These are phyloP conservation scores for Venturia pyrina DNA, from an alignment of 2,329 filamentous ascomycete species.

Conservation along the genomic window DNA sequence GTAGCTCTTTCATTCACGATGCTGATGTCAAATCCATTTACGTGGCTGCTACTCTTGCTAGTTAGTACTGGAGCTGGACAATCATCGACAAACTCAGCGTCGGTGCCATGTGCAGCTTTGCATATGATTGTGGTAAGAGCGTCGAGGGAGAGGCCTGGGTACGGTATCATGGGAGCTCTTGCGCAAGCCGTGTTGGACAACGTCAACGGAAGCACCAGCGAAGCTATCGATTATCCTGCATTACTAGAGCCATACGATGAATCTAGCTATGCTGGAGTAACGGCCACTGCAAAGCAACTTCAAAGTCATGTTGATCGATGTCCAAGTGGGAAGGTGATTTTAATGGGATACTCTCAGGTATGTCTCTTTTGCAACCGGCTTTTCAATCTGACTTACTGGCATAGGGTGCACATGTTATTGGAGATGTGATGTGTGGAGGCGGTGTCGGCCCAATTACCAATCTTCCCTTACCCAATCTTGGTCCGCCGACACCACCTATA, in stretches of 20 bases:
- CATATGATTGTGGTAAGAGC: constrained; percentile 6
- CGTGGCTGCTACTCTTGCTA: background rate
- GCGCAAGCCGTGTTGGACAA: background rate
- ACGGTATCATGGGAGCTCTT: constrained; percentile 5
- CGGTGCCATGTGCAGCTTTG: background rate
- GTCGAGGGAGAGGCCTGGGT: background rate
- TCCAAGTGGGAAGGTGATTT: background rate
- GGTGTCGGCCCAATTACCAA: background rate
- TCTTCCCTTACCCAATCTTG: background rate
- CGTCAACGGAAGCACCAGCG: constrained; percentile 1
- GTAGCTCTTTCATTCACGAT: background rate
- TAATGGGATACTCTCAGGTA: constrained; percentile 9
- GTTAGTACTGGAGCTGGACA: background rate
- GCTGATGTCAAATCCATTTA: background rate
- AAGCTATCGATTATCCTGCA: constrained; percentile 9
- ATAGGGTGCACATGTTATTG: constrained; percentile 7
- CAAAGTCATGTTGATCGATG: constrained; percentile 2
- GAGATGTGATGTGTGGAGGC: constrained; percentile 9
- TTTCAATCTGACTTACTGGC: background rate
- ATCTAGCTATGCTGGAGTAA: background rate
- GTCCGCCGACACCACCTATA: constrained; percentile 3
- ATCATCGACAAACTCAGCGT: background rate
- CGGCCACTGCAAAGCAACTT: background rate
- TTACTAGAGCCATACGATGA: constrained; percentile 5
- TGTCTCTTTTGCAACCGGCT: background rate